phyloP scores from a whole-genome alignment of 2,329 filamentous ascomycete species.

The Apiospora aurea region DNA sequence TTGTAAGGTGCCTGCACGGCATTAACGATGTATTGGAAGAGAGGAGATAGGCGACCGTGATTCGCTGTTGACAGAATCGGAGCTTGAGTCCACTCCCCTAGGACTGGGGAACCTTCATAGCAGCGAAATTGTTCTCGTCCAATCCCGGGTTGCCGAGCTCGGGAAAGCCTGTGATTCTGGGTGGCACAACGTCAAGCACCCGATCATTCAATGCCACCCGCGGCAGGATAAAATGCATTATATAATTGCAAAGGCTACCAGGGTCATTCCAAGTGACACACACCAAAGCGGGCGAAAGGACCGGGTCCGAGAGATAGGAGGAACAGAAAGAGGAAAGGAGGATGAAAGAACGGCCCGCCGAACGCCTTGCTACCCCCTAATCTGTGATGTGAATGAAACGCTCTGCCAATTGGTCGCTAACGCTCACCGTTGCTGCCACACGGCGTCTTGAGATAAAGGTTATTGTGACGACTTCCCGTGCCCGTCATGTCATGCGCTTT shows the following conservation, averaged over 20 bases:
- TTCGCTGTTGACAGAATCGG: background rate
- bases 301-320: background rate
- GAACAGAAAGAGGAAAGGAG: background rate
- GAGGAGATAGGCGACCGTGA: background rate
- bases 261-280: conserved; percentile 4
- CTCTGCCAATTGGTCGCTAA: conserved; percentile 9
- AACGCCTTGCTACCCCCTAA: conserved; percentile 1
- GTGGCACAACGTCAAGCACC: background rate
- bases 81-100: background rate
- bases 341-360: conserved; percentile 8
- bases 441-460: background rate
- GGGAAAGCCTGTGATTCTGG: background rate
- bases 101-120: conserved; percentile 3
- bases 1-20: conserved; percentile 2
- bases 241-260: background rate
- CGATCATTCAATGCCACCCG: background rate
- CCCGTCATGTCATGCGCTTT: background rate
- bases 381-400: conserved; percentile 10
- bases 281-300: background rate
- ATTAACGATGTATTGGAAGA: conserved; percentile 8
- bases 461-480: conserved; percentile 18
- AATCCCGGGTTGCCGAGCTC: background rate
- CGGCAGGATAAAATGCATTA: background rate
- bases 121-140: conserved; percentile 1
- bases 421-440: background rate